Conservation (phyloP, 305 asterid genomes). For the Fraxinus greggii region DNA sequence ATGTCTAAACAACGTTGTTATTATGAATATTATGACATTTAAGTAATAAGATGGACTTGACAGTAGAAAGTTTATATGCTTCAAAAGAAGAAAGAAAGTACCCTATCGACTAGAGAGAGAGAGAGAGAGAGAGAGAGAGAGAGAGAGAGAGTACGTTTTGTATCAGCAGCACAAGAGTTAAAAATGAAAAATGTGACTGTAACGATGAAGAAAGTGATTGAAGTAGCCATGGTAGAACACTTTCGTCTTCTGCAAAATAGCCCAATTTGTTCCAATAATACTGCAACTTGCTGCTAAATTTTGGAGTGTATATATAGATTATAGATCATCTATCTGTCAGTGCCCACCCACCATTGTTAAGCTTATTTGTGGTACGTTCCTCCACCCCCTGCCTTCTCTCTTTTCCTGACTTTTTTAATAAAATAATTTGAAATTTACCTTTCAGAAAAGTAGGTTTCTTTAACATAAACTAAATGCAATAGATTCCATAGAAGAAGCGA, state of each 20-base stretch:
- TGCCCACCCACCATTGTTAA: conserved; percentile 17
- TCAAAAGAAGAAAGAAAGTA: background rate
- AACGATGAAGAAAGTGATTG: conserved; percentile 26
- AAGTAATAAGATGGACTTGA: background rate
- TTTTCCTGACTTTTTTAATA: background rate
- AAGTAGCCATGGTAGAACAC: conserved; percentile 28
- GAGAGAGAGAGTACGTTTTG: conserved; percentile 29
- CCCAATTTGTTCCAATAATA: background rate
- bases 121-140: background rate
- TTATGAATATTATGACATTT: background rate
- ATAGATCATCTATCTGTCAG: background rate
- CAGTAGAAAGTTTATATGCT: background rate
- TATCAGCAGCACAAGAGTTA: conserved; percentile 8
- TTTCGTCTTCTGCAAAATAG: background rate
- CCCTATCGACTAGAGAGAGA: background rate
- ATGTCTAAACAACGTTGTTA: background rate
- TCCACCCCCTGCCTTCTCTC: conserved; percentile 6
- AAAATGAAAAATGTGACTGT: conserved; percentile 20
- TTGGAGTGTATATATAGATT: background rate
- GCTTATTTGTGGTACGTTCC: conserved; percentile 20
- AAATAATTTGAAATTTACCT: background rate
- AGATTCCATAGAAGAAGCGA: background rate
- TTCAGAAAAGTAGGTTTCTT: background rate
- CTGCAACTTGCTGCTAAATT: background rate
- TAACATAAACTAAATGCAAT: background rate